phyloP scores from a whole-genome alignment of 2,329 filamentous ascomycete genomes.

The Neonectria hederae region DNA sequence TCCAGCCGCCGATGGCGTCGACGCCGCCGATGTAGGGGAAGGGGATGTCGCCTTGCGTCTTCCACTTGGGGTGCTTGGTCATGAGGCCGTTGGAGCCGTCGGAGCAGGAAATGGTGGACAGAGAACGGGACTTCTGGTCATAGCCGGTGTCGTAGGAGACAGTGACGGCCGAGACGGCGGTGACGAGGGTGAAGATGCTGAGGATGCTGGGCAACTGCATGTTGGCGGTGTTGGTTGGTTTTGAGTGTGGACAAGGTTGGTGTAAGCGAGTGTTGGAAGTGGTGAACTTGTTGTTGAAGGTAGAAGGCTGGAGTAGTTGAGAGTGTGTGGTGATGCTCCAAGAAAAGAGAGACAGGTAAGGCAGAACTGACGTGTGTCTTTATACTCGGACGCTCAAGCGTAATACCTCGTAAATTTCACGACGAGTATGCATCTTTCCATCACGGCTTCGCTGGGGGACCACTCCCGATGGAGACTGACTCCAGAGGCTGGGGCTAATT shows the following conservation, averaged over 20 bases:
- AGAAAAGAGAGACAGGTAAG: conserved; percentile 10
- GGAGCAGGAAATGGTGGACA: conserved; percentile 71
- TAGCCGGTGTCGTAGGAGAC: conserved; percentile 80
- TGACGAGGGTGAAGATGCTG: conserved; percentile 50
- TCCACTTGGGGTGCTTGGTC: conserved; percentile 65
- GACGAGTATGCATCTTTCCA: conserved; percentile 29
- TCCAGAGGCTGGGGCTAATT: conserved; percentile 8
- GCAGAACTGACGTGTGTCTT: conserved; percentile 28
- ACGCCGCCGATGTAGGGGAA: conserved; percentile 67
- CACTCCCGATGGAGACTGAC: conserved; percentile 28
- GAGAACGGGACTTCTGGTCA: conserved; percentile 65
- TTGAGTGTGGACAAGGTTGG: conserved; percentile 18
- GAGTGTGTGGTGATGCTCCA: conserved; percentile 12
- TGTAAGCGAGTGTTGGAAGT: conserved; percentile 14
- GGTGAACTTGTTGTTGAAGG: not conserved
- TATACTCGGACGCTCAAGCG: conserved; percentile 28
- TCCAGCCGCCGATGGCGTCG: conserved; percentile 62
- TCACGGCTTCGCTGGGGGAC: conserved; percentile 32
- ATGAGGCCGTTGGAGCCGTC: conserved; percentile 74
- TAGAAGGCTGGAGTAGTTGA: conserved; percentile 8
- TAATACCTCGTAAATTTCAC: conserved; percentile 23
- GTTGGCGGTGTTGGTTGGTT: conserved; percentile 41
- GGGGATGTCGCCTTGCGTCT: conserved; percentile 60
- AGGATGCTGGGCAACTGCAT: conserved; percentile 57
- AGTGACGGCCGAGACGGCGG: conserved; percentile 49